Evolutionary conservation across 108 stramenopile genomes (phyloP).

Genomic region (Chaetoceros muelleri): DNA sequence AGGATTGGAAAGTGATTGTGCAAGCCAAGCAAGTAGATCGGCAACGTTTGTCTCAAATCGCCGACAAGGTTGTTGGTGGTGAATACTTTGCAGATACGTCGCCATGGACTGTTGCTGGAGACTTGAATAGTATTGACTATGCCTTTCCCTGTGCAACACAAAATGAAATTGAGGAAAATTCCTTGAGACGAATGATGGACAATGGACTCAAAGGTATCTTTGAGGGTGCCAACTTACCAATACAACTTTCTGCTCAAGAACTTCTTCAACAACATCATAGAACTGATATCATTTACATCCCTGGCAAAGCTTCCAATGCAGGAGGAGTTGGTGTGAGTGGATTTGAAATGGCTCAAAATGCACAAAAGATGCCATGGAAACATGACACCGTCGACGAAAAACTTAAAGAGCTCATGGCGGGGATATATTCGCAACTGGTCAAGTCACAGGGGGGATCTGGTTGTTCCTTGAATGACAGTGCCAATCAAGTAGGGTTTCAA

Average conservation of each 20-base stretch:
- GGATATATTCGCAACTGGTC: slow-evolving; percentile 38
- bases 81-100: slow-evolving; percentile 14
- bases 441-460: slow-evolving; percentile 26
- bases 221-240: slow-evolving; percentile 49
- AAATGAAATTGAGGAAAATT: slow-evolving; percentile 38
- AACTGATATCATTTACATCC: slow-evolving; percentile 30
- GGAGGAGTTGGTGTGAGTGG: slow-evolving; percentile 50
- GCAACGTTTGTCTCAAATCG: slow-evolving; percentile 12
- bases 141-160: slow-evolving; percentile 56
- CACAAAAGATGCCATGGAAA: slow-evolving; percentile 29
- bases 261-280: slow-evolving; percentile 22
- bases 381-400: slow-evolving; percentile 39
- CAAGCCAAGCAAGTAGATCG: slow-evolving; percentile 22
- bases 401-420: slow-evolving; percentile 46
- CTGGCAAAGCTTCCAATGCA: slow-evolving; percentile 47
- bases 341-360: slow-evolving; percentile 51
- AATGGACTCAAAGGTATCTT: slow-evolving; percentile 32
- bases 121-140: slow-evolving; percentile 18
- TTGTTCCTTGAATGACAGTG: slow-evolving; percentile 43
- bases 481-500: slow-evolving; percentile 47
- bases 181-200: slow-evolving; percentile 17
- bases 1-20: slow-evolving; percentile 24
- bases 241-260: slow-evolving; percentile 28
- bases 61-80: slow-evolving; percentile 11
- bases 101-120: slow-evolving; percentile 18